Percentiles rank a stretch among this genome's conserved stretches.
phyloP scores from a whole-genome alignment of 352 stramenopile species.

The Phytophthora melonis region DNA sequence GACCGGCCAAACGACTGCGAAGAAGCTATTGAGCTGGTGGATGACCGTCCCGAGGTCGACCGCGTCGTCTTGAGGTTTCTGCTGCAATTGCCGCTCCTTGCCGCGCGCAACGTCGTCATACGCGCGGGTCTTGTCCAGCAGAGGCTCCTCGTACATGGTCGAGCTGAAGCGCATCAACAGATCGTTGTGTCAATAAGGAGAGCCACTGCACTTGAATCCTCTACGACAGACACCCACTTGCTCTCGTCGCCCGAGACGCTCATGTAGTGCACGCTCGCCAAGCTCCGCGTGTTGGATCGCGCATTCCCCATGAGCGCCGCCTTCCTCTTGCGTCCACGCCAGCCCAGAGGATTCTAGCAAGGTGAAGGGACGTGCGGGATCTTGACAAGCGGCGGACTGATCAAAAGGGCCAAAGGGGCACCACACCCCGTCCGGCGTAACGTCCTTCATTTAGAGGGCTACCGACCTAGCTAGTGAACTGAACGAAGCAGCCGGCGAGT shows the following conservation, averaged over 20 bases:
- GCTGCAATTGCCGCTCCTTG: constrained; percentile 36
- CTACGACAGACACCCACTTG: constrained; percentile 24
- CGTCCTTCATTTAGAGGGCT: too few relatives aligned
- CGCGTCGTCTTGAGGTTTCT: constrained; percentile 15
- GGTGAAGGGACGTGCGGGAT: constrained; percentile 25
- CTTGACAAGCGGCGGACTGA: constrained; percentile 11
- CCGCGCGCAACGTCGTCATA: constrained; percentile 8
- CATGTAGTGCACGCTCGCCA: constrained; percentile 43
- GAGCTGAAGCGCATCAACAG: constrained; percentile 19
- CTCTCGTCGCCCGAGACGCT: constrained; percentile 35
- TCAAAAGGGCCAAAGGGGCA: constrained; percentile 13
- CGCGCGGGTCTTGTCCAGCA: constrained; percentile 45
- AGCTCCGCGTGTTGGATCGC: constrained; percentile 41
- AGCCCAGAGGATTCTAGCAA: background rate
- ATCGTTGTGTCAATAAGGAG: background rate
- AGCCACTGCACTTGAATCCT: background rate
- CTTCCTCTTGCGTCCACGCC: too few relatives aligned
- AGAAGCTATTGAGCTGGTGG: constrained; percentile 80
- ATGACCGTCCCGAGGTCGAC: constrained; percentile 48
- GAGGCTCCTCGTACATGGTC: constrained; percentile 61
- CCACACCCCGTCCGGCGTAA: constrained; percentile 22
- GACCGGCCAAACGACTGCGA: constrained; percentile 79
- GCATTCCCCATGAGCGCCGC: constrained; percentile 48
- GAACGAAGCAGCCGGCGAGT: background rate
- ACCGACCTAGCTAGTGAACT: too few relatives aligned